Base-by-base conservation (phyloP, 768 basidiomycete genomes). In the Chiua virens region DNA sequence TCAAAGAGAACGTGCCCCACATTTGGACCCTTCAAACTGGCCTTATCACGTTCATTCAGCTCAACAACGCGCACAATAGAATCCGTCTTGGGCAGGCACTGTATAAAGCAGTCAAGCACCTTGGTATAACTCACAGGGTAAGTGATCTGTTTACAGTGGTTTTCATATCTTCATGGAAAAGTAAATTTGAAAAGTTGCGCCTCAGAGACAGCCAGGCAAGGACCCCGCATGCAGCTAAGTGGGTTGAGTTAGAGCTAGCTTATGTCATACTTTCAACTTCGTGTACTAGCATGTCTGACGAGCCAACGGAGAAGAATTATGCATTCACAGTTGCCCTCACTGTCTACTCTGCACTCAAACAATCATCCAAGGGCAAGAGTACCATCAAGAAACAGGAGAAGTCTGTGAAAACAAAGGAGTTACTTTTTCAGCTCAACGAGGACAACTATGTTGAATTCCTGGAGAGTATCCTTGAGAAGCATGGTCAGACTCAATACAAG, bases 281-380 rank as follows among this genome's bases (percentile, higher is more conserved):
- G n/a, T n/a, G n/a, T 40, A 8, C 38, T 40, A 11, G 21, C 38
- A 40, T 40, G 2, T 25, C 55, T 3, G 39, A 49, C 0, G 3
- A 40, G 3, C 43, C 58, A 5, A 49, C 56, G 14, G 61, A 68
- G 0, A 62, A 72, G 37, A 75, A 75, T 53, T 39, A 39, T 39
- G 28, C 28, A 7, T 48, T 48, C 15, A 22, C 27, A 2, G 10
- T 30, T 8, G n/a, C 28, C 9, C 27, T 43, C 11, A 43, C 28
- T 18, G 42, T 43, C 28, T 43, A 43, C 13, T 30, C 42, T 14
- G 5, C 17, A 20, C n/a, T 43, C 28, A 43, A 32, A 14, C 9
- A 28, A 13, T 10, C 10, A 4, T 8, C 10, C 27, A 28, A 42
- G 18, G 42, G 42, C 13, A 43, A 32, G 20, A 32, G 10, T 20